Conservation (phyloP, 2,329 filamentous ascomycete species). For the Trichophyton simii region DNA sequence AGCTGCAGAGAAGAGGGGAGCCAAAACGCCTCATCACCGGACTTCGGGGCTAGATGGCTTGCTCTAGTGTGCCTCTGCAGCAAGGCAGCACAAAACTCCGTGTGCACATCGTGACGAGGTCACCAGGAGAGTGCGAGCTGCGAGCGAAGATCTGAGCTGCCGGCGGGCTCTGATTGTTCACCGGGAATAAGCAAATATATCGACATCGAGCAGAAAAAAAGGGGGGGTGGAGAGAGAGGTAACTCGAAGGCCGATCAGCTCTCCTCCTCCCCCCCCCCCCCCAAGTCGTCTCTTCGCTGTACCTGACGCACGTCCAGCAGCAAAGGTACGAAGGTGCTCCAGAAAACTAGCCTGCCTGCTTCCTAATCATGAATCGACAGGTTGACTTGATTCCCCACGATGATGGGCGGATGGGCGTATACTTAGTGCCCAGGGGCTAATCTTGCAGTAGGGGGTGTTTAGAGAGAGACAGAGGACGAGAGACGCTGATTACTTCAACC, state of each 20-base stretch:
- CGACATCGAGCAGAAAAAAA: not conserved
- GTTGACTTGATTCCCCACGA: not conserved
- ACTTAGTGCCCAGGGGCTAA: not conserved
- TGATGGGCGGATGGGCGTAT: not conserved
- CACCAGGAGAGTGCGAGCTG: not conserved
- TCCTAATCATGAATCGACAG: not conserved
- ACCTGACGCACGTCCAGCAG: not conserved
- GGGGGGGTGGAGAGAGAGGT: not conserved
- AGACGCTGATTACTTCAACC: not conserved
- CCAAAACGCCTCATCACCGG: conserved; percentile 1
- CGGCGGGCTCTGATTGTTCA: not conserved
- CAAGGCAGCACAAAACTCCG: not conserved
- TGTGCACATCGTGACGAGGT: not conserved
- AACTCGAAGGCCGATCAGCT: not conserved
- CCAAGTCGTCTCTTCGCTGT: not conserved
- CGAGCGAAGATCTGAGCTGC: not conserved
- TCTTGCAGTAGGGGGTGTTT: not conserved
- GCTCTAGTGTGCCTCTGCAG: not conserved
- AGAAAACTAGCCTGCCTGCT: not conserved
- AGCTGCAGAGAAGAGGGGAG: not conserved
- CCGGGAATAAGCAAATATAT: conserved; percentile 1
- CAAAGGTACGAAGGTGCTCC: not conserved
- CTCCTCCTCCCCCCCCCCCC: not conserved
- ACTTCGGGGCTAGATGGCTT: not conserved
- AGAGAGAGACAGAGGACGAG: not conserved